Evolutionary conservation across 2,329 filamentous ascomycete genomes (phyloP).

Genomic region (Aspergillus sp.): DNA sequence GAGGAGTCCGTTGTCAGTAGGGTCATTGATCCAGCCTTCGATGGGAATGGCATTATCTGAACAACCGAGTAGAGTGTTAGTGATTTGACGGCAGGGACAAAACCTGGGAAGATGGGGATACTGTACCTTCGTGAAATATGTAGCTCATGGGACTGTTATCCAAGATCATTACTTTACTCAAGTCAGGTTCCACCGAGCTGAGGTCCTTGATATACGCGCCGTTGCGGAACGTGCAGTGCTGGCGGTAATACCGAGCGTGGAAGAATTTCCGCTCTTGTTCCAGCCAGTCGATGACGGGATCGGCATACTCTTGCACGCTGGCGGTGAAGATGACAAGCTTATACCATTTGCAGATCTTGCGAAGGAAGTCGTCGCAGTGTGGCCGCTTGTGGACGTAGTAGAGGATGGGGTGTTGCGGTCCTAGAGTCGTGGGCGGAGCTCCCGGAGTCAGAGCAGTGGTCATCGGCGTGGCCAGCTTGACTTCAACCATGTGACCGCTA

Average conservation of each 20-base stretch:
- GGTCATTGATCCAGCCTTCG: constrained; percentile 98
- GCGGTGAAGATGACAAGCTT: constrained; percentile 96
- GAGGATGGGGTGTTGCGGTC: constrained; percentile 90
- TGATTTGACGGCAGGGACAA: not conserved
- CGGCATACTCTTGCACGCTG: constrained; percentile 96
- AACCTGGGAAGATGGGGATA: not conserved
- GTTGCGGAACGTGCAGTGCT: constrained; percentile 94
- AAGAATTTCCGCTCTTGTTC: constrained; percentile 97
- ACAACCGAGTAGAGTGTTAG: not conserved
- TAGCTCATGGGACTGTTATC: constrained; percentile 98
- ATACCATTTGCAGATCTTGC: constrained; percentile 96
- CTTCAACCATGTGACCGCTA: constrained; percentile 98
- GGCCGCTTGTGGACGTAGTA: constrained; percentile 99
- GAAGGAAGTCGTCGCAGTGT: constrained; percentile 93
- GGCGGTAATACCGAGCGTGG: constrained; percentile 86
- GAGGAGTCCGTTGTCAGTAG: constrained; percentile 91
- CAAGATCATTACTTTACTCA: constrained; percentile 98
- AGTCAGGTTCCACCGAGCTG: constrained; percentile 89
- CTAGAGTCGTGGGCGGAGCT: constrained; percentile 65
- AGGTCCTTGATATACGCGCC: constrained; percentile 98
- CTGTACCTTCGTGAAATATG: constrained; percentile 92
- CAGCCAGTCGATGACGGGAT: constrained; percentile 98
- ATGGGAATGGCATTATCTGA: constrained; percentile 98
- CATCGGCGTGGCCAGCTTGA: constrained; percentile 63
- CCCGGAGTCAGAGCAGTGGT: constrained; percentile 36